These are phyloP conservation scores for Pseudogymnoascus sp. DNA, from an alignment of 2,329 filamentous ascomycete genomes.

Conservation along the genomic window DNA sequence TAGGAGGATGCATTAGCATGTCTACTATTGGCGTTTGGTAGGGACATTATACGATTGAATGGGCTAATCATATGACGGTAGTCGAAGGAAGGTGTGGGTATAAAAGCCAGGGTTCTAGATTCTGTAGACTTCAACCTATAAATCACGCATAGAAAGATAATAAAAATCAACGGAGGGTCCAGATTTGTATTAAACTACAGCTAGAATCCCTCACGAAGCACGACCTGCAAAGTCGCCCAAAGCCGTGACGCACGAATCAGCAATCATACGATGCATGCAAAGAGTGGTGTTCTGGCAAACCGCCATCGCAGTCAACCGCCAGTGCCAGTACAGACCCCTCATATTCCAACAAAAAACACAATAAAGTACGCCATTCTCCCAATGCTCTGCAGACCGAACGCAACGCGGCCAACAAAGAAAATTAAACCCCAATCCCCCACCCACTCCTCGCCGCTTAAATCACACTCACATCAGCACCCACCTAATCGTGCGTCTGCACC, in stretches of 20 bases:
- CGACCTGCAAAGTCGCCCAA: neutral
- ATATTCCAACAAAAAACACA: neutral
- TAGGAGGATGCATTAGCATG: slow-evolving; percentile 46
- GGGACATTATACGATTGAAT: neutral
- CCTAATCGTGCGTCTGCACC: slow-evolving; percentile 50
- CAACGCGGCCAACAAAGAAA: neutral
- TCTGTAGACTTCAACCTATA: neutral
- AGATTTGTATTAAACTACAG: neutral
- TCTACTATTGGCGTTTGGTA: neutral
- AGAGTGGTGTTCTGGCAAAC: neutral
- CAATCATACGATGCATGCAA: neutral
- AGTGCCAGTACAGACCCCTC: neutral
- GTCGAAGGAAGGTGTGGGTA: neutral
- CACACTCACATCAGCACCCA: neutral
- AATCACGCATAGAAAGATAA: neutral
- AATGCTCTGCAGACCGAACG: slow-evolving; percentile 3
- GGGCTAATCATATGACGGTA: neutral
- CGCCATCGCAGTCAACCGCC: neutral
- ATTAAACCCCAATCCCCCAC: neutral
- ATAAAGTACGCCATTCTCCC: slow-evolving; percentile 3
- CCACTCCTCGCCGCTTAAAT: neutral
- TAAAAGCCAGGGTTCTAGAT: neutral
- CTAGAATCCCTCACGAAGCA: neutral
- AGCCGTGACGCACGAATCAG: neutral
- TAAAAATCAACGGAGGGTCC: neutral